Conservation (phyloP, 345 rosid species). For the Citropsis articulata region DNA sequence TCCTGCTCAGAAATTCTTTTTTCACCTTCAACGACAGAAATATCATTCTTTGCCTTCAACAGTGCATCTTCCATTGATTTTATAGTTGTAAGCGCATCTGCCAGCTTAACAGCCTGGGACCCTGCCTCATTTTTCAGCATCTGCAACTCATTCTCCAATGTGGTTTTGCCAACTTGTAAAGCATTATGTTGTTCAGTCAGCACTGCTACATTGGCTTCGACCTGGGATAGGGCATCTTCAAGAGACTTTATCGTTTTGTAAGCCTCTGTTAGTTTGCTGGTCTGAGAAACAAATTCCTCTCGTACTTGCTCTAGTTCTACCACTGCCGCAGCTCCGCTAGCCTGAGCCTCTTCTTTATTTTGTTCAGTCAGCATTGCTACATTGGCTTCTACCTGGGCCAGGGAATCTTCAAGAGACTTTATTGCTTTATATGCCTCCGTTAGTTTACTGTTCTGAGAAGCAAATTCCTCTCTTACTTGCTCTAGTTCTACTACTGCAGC, state of each 20-base stretch:
- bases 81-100: constrained; percentile 48
- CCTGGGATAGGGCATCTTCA: constrained; percentile 51
- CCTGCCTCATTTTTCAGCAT: constrained; percentile 56
- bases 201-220: constrained; percentile 43
- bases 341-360: constrained; percentile 60
- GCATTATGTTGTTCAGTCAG: constrained; percentile 51
- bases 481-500: constrained; percentile 53
- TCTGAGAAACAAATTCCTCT: constrained; percentile 49
- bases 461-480: constrained; percentile 47
- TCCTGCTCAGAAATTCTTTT: constrained; percentile 58
- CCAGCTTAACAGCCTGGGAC: constrained; percentile 43
- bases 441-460: constrained; percentile 48
- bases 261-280: constrained; percentile 54
- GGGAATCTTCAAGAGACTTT: constrained; percentile 58
- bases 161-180: constrained; percentile 32
- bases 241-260: constrained; percentile 55
- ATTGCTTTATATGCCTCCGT: constrained; percentile 54
- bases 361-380: constrained; percentile 25
- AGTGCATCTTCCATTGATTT: constrained; percentile 60
- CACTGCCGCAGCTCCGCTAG: constrained; percentile 42
- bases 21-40: constrained; percentile 56
- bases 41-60: constrained; percentile 45
- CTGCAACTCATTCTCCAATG: constrained; percentile 56
- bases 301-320: constrained; percentile 52
- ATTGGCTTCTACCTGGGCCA: constrained; percentile 53